phyloP scores from a whole-genome alignment of 1,284 basidiomycete genomes.

The Cerrena zonata region DNA sequence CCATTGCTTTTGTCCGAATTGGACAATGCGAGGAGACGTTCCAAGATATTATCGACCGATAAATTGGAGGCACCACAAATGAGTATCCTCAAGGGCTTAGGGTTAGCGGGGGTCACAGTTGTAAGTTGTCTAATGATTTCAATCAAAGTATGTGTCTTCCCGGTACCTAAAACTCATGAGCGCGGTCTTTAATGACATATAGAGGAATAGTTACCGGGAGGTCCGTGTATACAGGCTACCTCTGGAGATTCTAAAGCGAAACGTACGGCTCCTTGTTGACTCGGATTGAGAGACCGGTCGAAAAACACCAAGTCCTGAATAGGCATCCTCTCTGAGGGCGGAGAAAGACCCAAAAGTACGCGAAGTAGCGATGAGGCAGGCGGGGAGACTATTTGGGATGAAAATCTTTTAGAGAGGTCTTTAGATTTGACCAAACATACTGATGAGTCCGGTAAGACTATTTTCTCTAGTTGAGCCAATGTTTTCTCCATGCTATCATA shows the following conservation, averaged over 20 bases:
- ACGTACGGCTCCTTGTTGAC: constrained; percentile 76
- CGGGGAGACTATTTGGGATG: not conserved
- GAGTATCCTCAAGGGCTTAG: constrained; percentile 56
- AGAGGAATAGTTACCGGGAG: constrained; percentile 88
- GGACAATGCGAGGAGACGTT: constrained; percentile 68
- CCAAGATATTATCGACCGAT: constrained; percentile 86
- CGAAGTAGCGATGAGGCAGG: constrained; percentile 44
- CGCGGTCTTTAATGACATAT: no score
- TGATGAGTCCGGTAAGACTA: constrained; percentile 27
- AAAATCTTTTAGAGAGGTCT: not conserved
- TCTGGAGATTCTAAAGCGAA: constrained; percentile 71
- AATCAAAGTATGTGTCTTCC: constrained; percentile 88
- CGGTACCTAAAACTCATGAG: no score
- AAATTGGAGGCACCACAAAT: constrained; percentile 90
- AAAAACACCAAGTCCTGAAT: constrained; percentile 58
- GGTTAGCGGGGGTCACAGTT: constrained; percentile 39
- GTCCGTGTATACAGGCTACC: constrained; percentile 92
- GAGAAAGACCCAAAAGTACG: constrained; percentile 61
- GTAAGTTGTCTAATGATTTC: constrained; percentile 85
- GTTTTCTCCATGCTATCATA: constrained; percentile 79
- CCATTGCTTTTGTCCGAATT: constrained; percentile 35
- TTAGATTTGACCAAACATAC: constrained; percentile 27
- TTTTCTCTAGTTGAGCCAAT: constrained; percentile 58
- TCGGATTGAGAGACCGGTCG: constrained; percentile 72
- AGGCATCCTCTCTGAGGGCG: constrained; percentile 34